Evolutionary conservation across 805 yeast species (phyloP).

Genomic region (Spathaspora arborariae): DNA sequence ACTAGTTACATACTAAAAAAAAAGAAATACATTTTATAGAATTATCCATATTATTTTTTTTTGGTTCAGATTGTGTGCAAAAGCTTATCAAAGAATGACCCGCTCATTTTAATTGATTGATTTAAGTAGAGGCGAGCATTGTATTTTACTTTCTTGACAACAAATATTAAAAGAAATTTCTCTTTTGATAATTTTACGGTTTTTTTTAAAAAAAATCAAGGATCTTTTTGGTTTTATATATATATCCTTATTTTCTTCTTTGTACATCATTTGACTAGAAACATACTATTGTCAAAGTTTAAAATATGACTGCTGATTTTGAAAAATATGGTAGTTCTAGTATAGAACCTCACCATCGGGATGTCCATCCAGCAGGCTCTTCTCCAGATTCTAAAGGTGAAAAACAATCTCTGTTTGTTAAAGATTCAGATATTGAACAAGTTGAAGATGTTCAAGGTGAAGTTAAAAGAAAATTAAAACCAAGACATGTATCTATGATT

Average conservation of each 20-base stretch:
- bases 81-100: neutral
- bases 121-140: neutral
- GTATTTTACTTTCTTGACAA: neutral
- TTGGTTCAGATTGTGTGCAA: neutral
- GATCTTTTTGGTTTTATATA: too few relatives aligned
- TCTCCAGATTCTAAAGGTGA: constrained; percentile 2
- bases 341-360: constrained; percentile 1
- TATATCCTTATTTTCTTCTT: neutral
- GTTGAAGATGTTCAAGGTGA: constrained; percentile 16
- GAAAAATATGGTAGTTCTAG: constrained; percentile 4
- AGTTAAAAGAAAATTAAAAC: constrained; percentile 57
- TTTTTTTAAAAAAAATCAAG: too few relatives aligned
- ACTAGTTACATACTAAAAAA: neutral
- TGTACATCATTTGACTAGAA: neutral
- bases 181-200: neutral
- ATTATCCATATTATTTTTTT: neutral
- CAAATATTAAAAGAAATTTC: neutral
- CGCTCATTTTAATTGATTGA: neutral
- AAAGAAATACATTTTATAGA: neutral
- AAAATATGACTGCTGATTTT: neutral
- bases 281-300: neutral
- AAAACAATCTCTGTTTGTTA: constrained; percentile 5
- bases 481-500: constrained; percentile 70
- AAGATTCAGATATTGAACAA: constrained; percentile 5
- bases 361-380: constrained; percentile 4